Conservation (phyloP, 768 basidiomycete species). For the Hortiboletus flavorubellus region DNA sequence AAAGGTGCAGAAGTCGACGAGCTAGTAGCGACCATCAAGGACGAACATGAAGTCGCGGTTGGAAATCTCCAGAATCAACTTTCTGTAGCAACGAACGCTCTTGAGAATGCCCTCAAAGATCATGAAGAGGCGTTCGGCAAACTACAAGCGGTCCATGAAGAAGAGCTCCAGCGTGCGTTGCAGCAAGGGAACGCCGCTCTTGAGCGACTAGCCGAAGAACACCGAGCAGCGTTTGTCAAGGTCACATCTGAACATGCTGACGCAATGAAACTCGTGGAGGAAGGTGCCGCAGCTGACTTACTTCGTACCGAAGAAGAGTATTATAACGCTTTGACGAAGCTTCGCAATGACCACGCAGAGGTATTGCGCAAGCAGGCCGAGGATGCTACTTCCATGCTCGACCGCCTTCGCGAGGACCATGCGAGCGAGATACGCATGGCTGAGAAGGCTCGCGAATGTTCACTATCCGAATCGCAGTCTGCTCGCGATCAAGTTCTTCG, state of each 20-base stretch:
- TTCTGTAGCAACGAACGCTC: conserved; percentile 37
- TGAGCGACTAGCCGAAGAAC: conserved; percentile 47
- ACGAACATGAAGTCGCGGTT: conserved; percentile 44
- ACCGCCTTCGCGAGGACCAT: conserved; percentile 75
- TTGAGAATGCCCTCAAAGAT: conserved; percentile 50
- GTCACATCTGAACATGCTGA: conserved; percentile 52
- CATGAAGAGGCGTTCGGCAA: conserved; percentile 61
- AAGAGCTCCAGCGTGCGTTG: conserved; percentile 49
- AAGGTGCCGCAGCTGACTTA: conserved; percentile 51
- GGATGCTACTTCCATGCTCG: conserved; percentile 60
- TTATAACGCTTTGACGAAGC: conserved; percentile 73
- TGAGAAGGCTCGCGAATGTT: conserved; percentile 73
- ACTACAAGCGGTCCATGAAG: conserved; percentile 51
- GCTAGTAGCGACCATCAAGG: conserved; percentile 44
- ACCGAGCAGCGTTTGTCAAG: conserved; percentile 50
- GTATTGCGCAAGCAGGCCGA: conserved; percentile 58
- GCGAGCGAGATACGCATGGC: conserved; percentile 66
- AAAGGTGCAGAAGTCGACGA: conserved; percentile 42
- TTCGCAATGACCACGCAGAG: conserved; percentile 69
- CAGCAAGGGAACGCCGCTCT: conserved; percentile 54
- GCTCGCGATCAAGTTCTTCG: conserved; percentile 58
- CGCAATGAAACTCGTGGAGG: conserved; percentile 57
- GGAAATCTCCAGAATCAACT: conserved; percentile 43
- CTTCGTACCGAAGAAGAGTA: conserved; percentile 78
- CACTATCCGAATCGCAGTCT: conserved; percentile 70